Evolutionary conservation across 2,329 filamentous ascomycete genomes (phyloP).

Genomic region (Emergomyces africanus): DNA sequence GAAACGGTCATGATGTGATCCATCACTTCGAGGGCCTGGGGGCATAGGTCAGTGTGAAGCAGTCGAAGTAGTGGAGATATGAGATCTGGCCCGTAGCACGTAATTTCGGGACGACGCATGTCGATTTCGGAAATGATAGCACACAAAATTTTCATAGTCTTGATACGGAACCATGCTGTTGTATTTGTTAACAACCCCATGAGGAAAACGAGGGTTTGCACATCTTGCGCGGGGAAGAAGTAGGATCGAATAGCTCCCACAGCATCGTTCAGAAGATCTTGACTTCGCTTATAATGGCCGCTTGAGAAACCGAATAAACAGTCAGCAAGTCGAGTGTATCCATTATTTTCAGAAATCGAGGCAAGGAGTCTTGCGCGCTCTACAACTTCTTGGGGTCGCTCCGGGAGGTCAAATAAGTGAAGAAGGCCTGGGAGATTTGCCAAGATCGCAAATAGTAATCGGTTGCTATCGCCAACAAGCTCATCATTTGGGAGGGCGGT

Average conservation of each 20-base stretch:
- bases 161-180: constrained; percentile 77
- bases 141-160: constrained; percentile 82
- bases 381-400: constrained; percentile 38
- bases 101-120: constrained; percentile 82
- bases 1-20: constrained; percentile 95
- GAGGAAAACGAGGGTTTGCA: constrained; percentile 74
- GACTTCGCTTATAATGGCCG: constrained; percentile 51
- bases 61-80: constrained; percentile 85
- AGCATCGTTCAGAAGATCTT: constrained; percentile 64
- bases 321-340: constrained; percentile 52
- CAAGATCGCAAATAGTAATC: constrained; percentile 72
- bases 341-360: constrained; percentile 59
- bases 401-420: constrained; percentile 56
- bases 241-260: constrained; percentile 61
- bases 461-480: constrained; percentile 68
- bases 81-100: constrained; percentile 81
- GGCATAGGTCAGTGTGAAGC: constrained; percentile 84
- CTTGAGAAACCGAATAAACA: constrained; percentile 59
- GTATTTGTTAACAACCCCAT: constrained; percentile 87
- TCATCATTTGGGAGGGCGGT: constrained; percentile 65
- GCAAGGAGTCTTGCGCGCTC: constrained; percentile 58
- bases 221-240: constrained; percentile 73
- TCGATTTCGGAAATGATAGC: constrained; percentile 79
- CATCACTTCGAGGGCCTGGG: constrained; percentile 79
- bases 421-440: constrained; percentile 87